phyloP scores from a whole-genome alignment of 1,284 basidiomycete genomes.

The Vanrija sp. region DNA sequence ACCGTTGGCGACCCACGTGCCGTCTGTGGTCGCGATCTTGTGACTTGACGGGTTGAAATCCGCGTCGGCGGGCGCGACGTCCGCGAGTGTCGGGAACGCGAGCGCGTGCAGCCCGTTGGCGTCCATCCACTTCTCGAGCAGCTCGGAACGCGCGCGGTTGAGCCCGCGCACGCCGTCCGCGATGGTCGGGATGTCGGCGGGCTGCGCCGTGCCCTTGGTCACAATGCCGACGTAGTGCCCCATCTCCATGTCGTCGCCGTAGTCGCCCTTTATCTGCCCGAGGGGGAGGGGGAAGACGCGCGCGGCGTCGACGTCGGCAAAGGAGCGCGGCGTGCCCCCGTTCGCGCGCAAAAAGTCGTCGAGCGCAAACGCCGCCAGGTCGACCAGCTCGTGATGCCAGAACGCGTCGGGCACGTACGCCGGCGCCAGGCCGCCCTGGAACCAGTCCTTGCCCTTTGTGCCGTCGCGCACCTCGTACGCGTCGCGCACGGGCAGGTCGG shows the following conservation, averaged over 20 bases:
- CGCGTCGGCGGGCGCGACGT: slow-evolving; percentile 5
- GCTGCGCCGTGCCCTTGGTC: background rate
- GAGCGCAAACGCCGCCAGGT: slow-evolving; percentile 1
- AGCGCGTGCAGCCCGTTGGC: background rate
- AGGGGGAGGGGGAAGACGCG: slow-evolving; percentile 3
- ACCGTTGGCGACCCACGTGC: slow-evolving; percentile 12
- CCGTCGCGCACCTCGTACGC: slow-evolving; percentile 1
- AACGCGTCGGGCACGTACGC: slow-evolving; percentile 2
- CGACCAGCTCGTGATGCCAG: background rate
- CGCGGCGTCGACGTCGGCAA: slow-evolving; percentile 2
- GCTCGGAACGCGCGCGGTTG: slow-evolving; percentile 1
- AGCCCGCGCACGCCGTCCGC: slow-evolving; percentile 1
- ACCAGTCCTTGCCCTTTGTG: background rate
- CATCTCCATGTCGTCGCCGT: slow-evolving; percentile 6
- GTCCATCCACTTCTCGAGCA: slow-evolving; percentile 10
- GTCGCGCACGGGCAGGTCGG: slow-evolving; percentile 1
- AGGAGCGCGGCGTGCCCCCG: background rate
- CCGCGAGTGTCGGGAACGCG: background rate
- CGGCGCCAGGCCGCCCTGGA: slow-evolving; percentile 8
- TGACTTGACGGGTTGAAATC: background rate
- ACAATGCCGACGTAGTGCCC: slow-evolving; percentile 4
- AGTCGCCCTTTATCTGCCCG: slow-evolving; percentile 2
- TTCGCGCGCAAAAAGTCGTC: slow-evolving; percentile 10
- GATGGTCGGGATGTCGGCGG: background rate
- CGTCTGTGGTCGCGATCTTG: background rate